Base-by-base conservation (phyloP, 345 rosid genomes). In the Leavenworthia alabamica region DNA sequence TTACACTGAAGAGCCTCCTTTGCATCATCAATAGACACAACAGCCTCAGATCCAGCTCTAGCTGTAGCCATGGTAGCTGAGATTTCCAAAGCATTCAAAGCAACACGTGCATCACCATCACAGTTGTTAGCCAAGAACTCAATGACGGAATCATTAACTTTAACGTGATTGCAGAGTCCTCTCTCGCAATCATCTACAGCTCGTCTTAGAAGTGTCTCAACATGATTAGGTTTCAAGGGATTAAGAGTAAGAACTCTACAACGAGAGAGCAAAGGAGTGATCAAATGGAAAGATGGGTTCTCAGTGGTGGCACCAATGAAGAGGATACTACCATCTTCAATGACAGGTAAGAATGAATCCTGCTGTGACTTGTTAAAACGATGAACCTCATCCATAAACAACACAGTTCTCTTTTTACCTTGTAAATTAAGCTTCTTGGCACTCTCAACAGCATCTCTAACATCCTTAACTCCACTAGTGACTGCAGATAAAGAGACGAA, bases 291-390 rank as follows among this genome's bases (percentile, higher is more conserved):
- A 5, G 90, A 84, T 0, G 95, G 97, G 67, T 89, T 89, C 83
- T 89, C 97, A 0, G 95, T 86, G 5, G 97, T 89, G 11, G 95
- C 95, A 14, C 95, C 97, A 14, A 89, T 53, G 57, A 89, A 86
- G 14, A 86, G 81, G 31, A 89, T 83, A 56, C 80, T 89, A 14
- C 97, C 92, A 57, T 89, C 97, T 75, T 86, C 97, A 60, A 84
- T 84, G 17, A 89, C 82, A 4, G 92, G 92, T 79, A 89, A 73
- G 78, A 89, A 85, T 8, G 90, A 81, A 27, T 89, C 97, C 57
- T 86, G 97, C 47, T 86, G 95, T 0, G 92, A 81, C 74, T 89
- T 85, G 68, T 81, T 89, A 64, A 89, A 86, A 56, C 97, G 45
- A 66, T 84, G 95, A 63, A 89, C 92, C 61, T 89, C 97, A 28